Percentiles rank a stretch among this genome's conserved stretches.
Evolutionary conservation across 108 stramenopile species (phyloP).

Genomic region (Chaetoceros tenuissimus): DNA sequence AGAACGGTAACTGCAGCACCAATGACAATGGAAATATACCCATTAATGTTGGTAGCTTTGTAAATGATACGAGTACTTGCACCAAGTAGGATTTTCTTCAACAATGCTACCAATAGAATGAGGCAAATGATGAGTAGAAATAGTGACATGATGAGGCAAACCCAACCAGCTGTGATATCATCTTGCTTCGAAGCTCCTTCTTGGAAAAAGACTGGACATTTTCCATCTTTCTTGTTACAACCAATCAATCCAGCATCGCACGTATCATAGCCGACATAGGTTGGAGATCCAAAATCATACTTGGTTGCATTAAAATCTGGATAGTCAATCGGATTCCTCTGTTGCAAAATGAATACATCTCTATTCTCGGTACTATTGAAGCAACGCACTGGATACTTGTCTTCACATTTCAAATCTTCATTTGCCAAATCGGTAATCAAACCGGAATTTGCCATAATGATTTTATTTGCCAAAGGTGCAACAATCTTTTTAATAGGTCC

Average conservation of each 20-base stretch:
- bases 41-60: constrained; percentile 26
- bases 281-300: constrained; percentile 10
- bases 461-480: constrained; percentile 1
- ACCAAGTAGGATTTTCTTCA: constrained; percentile 14
- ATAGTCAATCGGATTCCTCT: no score
- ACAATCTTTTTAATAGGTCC: constrained; percentile 19
- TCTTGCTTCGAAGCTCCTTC: constrained; percentile 15
- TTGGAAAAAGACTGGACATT: constrained; percentile 19
- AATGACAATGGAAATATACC: constrained; percentile 33
- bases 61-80: constrained; percentile 13
- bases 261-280: neutral
- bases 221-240: neutral
- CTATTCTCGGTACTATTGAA: neutral
- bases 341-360: no score
- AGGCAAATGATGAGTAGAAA: constrained; percentile 16
- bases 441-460: constrained; percentile 11
- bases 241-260: constrained; percentile 1
- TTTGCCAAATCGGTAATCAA: constrained; percentile 4
- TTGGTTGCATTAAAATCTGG: constrained; percentile 13
- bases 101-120: constrained; percentile 16
- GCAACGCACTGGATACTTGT: constrained; percentile 1
- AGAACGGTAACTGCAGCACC: constrained; percentile 49
- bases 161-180: constrained; percentile 16
- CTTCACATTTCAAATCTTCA: constrained; percentile 2
- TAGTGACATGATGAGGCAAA: constrained; percentile 15